Base-by-base conservation (phyloP, 495 filamentous ascomycete genomes). In the Talaromyces ruber region DNA sequence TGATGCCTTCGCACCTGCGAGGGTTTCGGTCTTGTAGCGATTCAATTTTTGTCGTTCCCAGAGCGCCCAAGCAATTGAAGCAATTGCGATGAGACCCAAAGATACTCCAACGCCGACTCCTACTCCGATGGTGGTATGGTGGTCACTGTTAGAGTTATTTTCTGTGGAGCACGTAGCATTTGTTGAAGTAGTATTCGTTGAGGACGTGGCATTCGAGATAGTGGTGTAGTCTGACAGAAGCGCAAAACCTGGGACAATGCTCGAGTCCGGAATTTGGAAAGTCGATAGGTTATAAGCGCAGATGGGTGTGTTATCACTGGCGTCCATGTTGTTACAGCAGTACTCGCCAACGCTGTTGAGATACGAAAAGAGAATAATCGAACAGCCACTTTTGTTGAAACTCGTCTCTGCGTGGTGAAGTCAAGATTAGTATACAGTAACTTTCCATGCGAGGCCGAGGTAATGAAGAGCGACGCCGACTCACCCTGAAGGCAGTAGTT, bases 271-370 rank as follows among this genome's bases (percentile, higher is more conserved):
- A 3, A 76, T 24, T 24, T 53, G 28, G 63, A 76, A 74, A 43
- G 62, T 55, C 3, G 63, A 51, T 6, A 59, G 28, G 8, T 62
- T 65, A 32, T 64, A 53, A 16, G 64, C 63, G 50, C 73, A 75
- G 25, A 63, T 56, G 6, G 67, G 65, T 2, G 39, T 45, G 5
- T 59, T 18, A 18, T 62, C 62, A 18, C 64, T 57, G 34, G 21
- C 62, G 32, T 70, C 57, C 3, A 68, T 60, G 4, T 68, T 69
- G 21, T 68, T 69, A 63, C 70, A 73, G 66, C 73, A 76, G 59
- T 74, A 76, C 14, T 30, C 61, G 0, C 71, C 64, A 2, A 62
- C 51, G 12, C 64, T 63, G 21, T 68, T 60, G 22, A 29, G 22
- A 57, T 61, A 67, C 9, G 32, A 32, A 2, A 70, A 37, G 57